A percentile compares a stretch with the other conserved stretches of the same genome.
phyloP scores from a whole-genome alignment of 495 filamentous ascomycete species.

The Daldinia loculata region DNA sequence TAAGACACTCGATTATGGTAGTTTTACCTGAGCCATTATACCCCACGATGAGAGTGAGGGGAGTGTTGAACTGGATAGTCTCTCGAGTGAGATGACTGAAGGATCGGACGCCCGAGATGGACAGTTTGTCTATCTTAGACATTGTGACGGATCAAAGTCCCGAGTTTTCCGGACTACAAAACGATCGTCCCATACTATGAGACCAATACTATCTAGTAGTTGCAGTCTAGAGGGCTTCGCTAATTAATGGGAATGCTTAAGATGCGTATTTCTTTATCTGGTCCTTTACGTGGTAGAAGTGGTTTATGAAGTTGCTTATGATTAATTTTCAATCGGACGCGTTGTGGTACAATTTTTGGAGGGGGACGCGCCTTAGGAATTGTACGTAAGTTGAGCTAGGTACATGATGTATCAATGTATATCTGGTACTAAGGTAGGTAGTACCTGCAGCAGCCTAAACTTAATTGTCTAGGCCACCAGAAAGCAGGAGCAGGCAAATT shows the following conservation, averaged over 20 bases:
- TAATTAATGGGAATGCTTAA: neutral
- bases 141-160: slow-evolving; percentile 47
- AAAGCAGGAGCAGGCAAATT: neutral
- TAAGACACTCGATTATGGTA: slow-evolving; percentile 99
- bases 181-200: slow-evolving; percentile 24
- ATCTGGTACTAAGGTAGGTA: neutral
- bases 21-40: slow-evolving; percentile 98
- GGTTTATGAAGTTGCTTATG: neutral
- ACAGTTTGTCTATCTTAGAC: slow-evolving; percentile 88
- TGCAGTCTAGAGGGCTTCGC: neutral
- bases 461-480: neutral
- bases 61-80: slow-evolving; percentile 88
- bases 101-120: slow-evolving; percentile 87
- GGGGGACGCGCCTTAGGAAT: slow-evolving; percentile 30
- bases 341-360: slow-evolving; percentile 29
- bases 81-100: slow-evolving; percentile 81
- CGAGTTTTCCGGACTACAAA: slow-evolving; percentile 11
- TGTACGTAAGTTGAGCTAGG: neutral
- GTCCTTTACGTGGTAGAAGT: neutral
- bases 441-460: slow-evolving; percentile 11
- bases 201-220: neutral
- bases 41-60: slow-evolving; percentile 94
- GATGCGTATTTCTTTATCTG: neutral
- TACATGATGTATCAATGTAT: neutral
- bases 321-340: slow-evolving; percentile 25